These are phyloP conservation scores for Clitoria ternatea DNA, from an alignment of 306 rosid genomes.

Conservation along the genomic window DNA sequence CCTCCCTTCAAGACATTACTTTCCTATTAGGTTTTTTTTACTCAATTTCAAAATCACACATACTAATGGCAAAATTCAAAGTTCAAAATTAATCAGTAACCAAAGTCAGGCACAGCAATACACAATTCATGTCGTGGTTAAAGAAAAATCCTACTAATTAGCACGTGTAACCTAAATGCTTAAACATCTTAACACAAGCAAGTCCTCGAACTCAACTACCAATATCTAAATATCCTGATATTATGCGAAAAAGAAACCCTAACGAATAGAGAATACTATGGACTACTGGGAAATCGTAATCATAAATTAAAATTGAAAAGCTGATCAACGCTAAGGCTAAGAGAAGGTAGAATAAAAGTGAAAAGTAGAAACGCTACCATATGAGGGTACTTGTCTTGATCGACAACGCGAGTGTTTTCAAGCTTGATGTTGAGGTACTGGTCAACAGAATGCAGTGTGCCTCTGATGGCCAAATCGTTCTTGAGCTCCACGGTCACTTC, in stretches of 20 bases:
- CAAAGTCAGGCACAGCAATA: neutral
- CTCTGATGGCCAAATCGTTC: conserved; percentile 93
- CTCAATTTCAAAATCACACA: neutral
- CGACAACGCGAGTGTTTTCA: conserved; percentile 95
- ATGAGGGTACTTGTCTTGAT: conserved; percentile 95
- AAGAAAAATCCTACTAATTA: neutral
- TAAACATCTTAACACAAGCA: neutral
- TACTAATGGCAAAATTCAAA: neutral
- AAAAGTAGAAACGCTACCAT: conserved; percentile 51
- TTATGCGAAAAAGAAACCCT: neutral
- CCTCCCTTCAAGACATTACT: neutral
- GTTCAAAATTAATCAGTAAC: neutral
- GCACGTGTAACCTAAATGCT: neutral
- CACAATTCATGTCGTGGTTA: neutral
- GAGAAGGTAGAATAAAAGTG: neutral
- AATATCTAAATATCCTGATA: neutral
- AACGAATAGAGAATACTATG: neutral
- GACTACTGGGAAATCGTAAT: neutral
- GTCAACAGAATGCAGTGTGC: conserved; percentile 94
- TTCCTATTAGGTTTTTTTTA: neutral
- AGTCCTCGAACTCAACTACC: neutral
- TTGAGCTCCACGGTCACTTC: conserved; percentile 97
- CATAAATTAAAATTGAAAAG: neutral
- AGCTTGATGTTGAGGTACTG: conserved; percentile 97
- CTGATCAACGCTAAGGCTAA: conserved; percentile 7